These are phyloP conservation scores for Ramaria sp. DNA, from an alignment of 768 basidiomycete species.

Conservation along the genomic window DNA sequence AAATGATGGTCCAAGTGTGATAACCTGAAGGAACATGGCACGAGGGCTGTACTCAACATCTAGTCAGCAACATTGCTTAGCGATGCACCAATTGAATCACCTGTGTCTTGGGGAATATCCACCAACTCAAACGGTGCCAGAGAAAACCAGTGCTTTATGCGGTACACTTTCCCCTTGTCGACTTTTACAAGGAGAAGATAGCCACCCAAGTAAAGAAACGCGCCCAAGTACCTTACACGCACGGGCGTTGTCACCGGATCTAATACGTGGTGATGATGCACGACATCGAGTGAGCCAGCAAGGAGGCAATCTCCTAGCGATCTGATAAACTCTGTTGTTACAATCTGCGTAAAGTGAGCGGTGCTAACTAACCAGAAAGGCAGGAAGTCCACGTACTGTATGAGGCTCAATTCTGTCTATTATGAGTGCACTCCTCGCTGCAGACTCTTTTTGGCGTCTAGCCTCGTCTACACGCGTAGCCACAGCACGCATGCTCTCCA, in stretches of 20 bases:
- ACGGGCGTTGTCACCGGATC: conserved; percentile 34
- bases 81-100: conserved; percentile 35
- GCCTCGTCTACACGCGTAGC: conserved; percentile 78
- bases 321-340: conserved; percentile 38
- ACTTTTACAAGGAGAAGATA: conserved; percentile 86
- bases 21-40: conserved; percentile 77
- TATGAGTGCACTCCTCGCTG: conserved; percentile 57
- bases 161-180: conserved; percentile 62
- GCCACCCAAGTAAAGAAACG: conserved; percentile 79
- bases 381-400: neutral
- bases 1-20: conserved; percentile 61
- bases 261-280: conserved; percentile 51
- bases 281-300: conserved; percentile 80
- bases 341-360: neutral
- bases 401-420: conserved; percentile 42
- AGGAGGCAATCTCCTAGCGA: conserved; percentile 71
- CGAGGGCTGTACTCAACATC: conserved; percentile 39
- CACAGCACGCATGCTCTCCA: conserved; percentile 65
- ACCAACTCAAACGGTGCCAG: conserved; percentile 61
- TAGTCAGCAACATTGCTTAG: neutral
- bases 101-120: conserved; percentile 61
- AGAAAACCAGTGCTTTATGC: conserved; percentile 83
- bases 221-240: conserved; percentile 79
- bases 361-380: neutral
- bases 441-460: conserved; percentile 50